Evolutionary conservation across 345 rosid species (phyloP).

Genomic region (Luvunga scandens): DNA sequence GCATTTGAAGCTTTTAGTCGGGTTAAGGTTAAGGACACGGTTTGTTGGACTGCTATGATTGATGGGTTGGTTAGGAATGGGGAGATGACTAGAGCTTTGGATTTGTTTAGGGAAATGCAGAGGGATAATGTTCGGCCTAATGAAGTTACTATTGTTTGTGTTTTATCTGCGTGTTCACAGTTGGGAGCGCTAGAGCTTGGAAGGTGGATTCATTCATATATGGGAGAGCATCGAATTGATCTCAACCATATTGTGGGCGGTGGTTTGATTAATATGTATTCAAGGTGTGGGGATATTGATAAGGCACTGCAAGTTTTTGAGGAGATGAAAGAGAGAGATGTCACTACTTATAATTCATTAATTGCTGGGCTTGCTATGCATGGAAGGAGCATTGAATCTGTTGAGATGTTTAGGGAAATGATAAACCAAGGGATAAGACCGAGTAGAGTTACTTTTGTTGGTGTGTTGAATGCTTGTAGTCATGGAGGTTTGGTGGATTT

Average conservation of each 20-base stretch:
- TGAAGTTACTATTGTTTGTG: slow-evolving; percentile 56
- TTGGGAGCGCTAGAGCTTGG: slow-evolving; percentile 65
- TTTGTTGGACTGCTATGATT: slow-evolving; percentile 75
- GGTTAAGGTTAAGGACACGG: slow-evolving; percentile 49
- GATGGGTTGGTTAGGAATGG: slow-evolving; percentile 58
- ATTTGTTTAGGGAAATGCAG: slow-evolving; percentile 60
- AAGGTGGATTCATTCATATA: slow-evolving; percentile 56
- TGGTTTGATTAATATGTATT: slow-evolving; percentile 64
- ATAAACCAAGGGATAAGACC: slow-evolving; percentile 42
- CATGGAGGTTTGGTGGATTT: slow-evolving; percentile 61
- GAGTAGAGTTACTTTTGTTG: slow-evolving; percentile 51
- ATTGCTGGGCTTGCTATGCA: slow-evolving; percentile 61
- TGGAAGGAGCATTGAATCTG: slow-evolving; percentile 49
- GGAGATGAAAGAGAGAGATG: slow-evolving; percentile 44
- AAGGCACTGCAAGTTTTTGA: slow-evolving; percentile 42
- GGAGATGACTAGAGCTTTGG: slow-evolving; percentile 56
- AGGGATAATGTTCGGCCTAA: slow-evolving; percentile 41
- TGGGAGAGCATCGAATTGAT: slow-evolving; percentile 33
- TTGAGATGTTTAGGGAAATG: slow-evolving; percentile 42
- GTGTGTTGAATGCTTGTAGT: slow-evolving; percentile 61
- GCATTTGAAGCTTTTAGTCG: slow-evolving; percentile 37
- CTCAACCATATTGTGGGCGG: slow-evolving; percentile 53
- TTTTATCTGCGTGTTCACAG: slow-evolving; percentile 59
- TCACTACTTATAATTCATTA: slow-evolving; percentile 52
- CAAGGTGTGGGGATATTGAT: slow-evolving; percentile 51